These are phyloP conservation scores for Hymenoscyphus scutula DNA, from an alignment of 2,329 filamentous ascomycete genomes.

Conservation along the genomic window DNA sequence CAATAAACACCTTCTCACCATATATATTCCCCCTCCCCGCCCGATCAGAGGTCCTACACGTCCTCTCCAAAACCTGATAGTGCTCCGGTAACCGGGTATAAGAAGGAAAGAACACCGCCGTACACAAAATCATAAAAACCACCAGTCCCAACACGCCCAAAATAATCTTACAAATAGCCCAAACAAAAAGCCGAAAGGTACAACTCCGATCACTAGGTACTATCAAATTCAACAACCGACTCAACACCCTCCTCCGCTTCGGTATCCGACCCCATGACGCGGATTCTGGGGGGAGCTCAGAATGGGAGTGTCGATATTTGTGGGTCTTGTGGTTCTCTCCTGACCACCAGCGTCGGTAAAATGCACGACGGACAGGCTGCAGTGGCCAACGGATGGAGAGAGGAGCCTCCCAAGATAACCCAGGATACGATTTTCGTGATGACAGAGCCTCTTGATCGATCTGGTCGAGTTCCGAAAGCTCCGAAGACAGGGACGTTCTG, in stretches of 20 bases:
- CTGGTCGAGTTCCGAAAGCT: neutral
- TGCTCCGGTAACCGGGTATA: slow-evolving; percentile 2
- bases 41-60: neutral
- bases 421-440: neutral
- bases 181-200: neutral
- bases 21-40: neutral
- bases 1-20: slow-evolving; percentile 3
- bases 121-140: slow-evolving; percentile 3
- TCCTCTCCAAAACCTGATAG: slow-evolving; percentile 1
- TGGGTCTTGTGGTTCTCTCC: neutral
- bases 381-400: neutral
- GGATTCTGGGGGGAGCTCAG: neutral
- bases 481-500: neutral
- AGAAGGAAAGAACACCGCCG: slow-evolving; percentile 4
- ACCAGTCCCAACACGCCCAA: neutral
- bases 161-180: neutral
- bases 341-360: slow-evolving; percentile 1
- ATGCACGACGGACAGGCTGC: neutral
- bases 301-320: neutral
- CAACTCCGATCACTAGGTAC: neutral
- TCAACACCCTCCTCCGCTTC: neutral
- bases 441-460: neutral
- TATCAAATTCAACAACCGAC: neutral
- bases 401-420: neutral
- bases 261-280: neutral